These are phyloP conservation scores for Sclerotinia trifoliorum DNA, from an alignment of 2,329 filamentous ascomycete genomes.

Conservation along the genomic window DNA sequence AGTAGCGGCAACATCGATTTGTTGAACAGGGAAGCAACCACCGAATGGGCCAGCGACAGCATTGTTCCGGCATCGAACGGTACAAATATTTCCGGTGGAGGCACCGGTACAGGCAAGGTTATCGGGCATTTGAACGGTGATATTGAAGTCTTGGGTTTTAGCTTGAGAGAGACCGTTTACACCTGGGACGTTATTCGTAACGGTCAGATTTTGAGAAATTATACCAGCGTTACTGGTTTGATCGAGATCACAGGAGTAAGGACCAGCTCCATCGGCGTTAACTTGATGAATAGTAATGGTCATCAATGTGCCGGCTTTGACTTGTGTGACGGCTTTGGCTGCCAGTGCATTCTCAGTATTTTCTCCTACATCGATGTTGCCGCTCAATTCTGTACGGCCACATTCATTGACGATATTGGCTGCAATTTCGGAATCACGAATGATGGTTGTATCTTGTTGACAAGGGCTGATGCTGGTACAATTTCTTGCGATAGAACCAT, in stretches of 20 bases:
- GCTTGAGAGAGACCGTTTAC: slow-evolving; percentile 43
- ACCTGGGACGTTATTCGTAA: slow-evolving; percentile 60
- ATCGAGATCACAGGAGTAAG: slow-evolving; percentile 55
- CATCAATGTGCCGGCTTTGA: slow-evolving; percentile 47
- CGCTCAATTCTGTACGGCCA: slow-evolving; percentile 59
- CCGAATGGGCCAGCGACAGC: slow-evolving; percentile 57
- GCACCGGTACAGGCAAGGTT: slow-evolving; percentile 50
- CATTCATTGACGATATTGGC: slow-evolving; percentile 58
- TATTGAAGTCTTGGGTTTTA: slow-evolving; percentile 55
- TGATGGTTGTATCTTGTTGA: slow-evolving; percentile 64
- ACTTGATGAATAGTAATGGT: slow-evolving; percentile 54
- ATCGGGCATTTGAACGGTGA: slow-evolving; percentile 54
- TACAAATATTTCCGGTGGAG: slow-evolving; percentile 55
- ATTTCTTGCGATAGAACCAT: slow-evolving; percentile 56
- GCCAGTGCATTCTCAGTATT: slow-evolving; percentile 53
- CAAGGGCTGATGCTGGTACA: slow-evolving; percentile 64
- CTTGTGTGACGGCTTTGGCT: slow-evolving; percentile 49
- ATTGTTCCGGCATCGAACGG: slow-evolving; percentile 58
- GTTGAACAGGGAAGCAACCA: slow-evolving; percentile 58
- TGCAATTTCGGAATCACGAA: slow-evolving; percentile 55
- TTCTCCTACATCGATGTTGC: slow-evolving; percentile 61
- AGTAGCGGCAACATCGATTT: slow-evolving; percentile 47
- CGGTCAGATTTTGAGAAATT: slow-evolving; percentile 49
- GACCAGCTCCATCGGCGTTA: slow-evolving; percentile 54
- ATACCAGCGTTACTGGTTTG: slow-evolving; percentile 45